These are phyloP conservation scores for Crinitomyces ghanaensis DNA, from an alignment of 805 yeast genomes.

Conservation along the genomic window DNA sequence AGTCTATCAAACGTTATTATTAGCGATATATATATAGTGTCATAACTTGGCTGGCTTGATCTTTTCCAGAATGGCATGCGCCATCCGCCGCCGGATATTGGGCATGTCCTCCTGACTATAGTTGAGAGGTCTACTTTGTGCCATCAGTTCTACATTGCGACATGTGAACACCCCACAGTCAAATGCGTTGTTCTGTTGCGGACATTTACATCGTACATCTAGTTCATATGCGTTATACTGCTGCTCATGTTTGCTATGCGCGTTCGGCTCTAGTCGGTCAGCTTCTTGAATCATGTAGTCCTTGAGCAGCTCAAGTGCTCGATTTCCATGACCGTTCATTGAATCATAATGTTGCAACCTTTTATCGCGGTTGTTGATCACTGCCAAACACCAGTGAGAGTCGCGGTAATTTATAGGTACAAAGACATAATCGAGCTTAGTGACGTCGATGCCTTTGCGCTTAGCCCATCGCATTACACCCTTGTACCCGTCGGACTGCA, in stretches of 20 bases:
- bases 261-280: conserved; percentile 34
- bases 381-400: conserved; percentile 88
- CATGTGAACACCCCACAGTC: conserved; percentile 96
- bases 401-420: conserved; percentile 78
- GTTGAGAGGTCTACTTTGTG: conserved; percentile 37
- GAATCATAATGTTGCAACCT: conserved; percentile 72
- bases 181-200: conserved; percentile 79
- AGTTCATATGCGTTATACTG: conserved; percentile 20
- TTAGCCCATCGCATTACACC: conserved; percentile 83
- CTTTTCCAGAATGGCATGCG: conserved; percentile 36
- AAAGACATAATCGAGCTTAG: conserved; percentile 51
- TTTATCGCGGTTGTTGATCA: conserved; percentile 49
- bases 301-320: conserved; percentile 36
- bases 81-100: conserved; percentile 55
- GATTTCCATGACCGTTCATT: conserved; percentile 35
- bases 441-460: conserved; percentile 56
- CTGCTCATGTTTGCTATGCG: conserved; percentile 22
- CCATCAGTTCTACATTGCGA: conserved; percentile 53
- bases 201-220: conserved; percentile 34
- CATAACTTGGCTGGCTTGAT: conserved; percentile 2
- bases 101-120: conserved; percentile 64
- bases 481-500: conserved; percentile 54
- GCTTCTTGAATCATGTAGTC: conserved; percentile 63
- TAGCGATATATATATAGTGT: no score
- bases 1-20: no score